Percentiles rank a stretch among this genome's conserved stretches.
phyloP scores from a whole-genome alignment of 2,329 filamentous ascomycete genomes.

The Acrocalymma vagum region DNA sequence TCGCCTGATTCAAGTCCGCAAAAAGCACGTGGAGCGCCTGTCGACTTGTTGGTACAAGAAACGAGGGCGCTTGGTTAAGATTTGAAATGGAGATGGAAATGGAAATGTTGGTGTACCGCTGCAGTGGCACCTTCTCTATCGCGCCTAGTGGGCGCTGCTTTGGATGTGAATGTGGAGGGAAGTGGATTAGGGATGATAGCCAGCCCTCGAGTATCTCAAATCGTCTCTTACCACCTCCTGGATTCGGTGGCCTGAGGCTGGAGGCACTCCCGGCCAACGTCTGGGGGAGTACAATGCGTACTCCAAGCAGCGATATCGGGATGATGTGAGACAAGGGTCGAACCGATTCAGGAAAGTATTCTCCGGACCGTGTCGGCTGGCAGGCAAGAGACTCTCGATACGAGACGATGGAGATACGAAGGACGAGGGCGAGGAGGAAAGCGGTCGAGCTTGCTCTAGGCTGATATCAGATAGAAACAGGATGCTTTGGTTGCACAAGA shows the following conservation, averaged over 20 bases:
- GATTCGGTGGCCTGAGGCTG: constrained; percentile 9
- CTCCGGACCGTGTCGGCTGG: too few species aligned
- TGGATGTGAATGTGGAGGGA: constrained; percentile 20
- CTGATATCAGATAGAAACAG: too few species aligned
- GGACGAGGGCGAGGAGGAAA: too few species aligned
- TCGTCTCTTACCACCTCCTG: constrained; percentile 25
- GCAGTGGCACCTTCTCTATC: constrained; percentile 40
- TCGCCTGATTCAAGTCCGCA: constrained; percentile 12
- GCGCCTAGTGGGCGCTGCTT: constrained; percentile 27
- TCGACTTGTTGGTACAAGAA: not conserved
- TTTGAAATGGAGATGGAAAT: not conserved
- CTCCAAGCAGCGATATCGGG: constrained; percentile 34
- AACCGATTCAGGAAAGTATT: too few species aligned
- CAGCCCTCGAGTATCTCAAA: constrained; percentile 22
- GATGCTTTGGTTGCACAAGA: too few species aligned
- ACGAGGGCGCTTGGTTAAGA: not conserved
- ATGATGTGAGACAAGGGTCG: constrained; percentile 8
- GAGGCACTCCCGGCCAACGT: too few species aligned
- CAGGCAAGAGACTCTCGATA: too few species aligned
- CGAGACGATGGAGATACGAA: too few species aligned
- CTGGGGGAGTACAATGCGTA: too few species aligned
- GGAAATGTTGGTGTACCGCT: constrained; percentile 5
- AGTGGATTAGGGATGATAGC: constrained; percentile 23
- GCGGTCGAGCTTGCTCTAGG: too few species aligned
- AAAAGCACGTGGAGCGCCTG: constrained; percentile 8